These are phyloP conservation scores for Leptodontidium sp. DNA, from an alignment of 2,329 filamentous ascomycete genomes.

Conservation along the genomic window DNA sequence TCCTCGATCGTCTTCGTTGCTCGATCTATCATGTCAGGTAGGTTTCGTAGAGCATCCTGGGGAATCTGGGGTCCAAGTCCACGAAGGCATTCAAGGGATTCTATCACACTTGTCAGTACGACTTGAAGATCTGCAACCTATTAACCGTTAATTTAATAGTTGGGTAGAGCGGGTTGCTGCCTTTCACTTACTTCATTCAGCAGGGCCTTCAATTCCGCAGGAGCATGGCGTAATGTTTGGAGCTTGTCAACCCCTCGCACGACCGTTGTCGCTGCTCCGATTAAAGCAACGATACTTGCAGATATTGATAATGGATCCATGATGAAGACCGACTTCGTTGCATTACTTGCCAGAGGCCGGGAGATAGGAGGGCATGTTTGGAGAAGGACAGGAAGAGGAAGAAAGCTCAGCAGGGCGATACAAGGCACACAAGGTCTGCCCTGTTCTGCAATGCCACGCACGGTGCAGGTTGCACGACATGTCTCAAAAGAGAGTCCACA, in stretches of 20 bases:
- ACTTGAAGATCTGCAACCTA: conserved; percentile 15
- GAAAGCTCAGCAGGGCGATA: not conserved
- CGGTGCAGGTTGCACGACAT: not conserved
- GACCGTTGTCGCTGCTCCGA: not conserved
- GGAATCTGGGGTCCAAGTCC: not conserved
- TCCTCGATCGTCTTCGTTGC: conserved; percentile 8
- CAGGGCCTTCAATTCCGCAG: not conserved
- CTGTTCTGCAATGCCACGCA: conserved; percentile 8
- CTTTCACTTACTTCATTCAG: not conserved
- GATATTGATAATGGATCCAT: conserved; percentile 22
- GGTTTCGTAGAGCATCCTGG: conserved; percentile 5
- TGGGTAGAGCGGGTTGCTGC: not conserved
- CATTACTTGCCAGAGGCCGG: not conserved
- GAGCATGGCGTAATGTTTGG: conserved; percentile 4
- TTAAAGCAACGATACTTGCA: conserved; percentile 14
- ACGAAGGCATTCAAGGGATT: conserved; percentile 12
- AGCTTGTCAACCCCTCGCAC: conserved; percentile 6
- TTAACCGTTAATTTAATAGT: not conserved
- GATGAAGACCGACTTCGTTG: not conserved
- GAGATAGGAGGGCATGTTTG: not conserved
- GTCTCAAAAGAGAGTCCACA: not conserved
- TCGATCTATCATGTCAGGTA: not conserved
- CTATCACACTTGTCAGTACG: conserved; percentile 7
- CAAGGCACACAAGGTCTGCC: not conserved
- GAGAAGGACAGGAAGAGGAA: not conserved